Evolutionary conservation across 73 alveolate genomes (phyloP), one percentile per base, ranked within the genome.

Genomic region (Strombidium stylifer): DNA sequence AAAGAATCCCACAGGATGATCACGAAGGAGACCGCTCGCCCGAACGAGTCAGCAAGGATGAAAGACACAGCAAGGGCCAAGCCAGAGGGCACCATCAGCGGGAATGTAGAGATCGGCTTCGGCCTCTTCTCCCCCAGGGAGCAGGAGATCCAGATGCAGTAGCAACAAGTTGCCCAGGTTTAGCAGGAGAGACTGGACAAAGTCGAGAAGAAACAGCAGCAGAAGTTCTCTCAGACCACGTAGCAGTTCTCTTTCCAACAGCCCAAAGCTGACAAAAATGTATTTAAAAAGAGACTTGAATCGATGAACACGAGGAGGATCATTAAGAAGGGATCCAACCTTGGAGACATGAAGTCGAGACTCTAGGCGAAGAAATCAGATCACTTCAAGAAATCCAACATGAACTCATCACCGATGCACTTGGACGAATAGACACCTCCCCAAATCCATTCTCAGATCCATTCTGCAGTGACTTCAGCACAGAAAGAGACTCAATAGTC

Each of bases 1-100:
- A 18, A 36, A 11, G 73, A 36, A 36, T 58, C 73, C 14, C 35
- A 34, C 28, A 12, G 28, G 49, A 41, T 47, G 52, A 60, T 39
- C 36, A 53, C 41, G 11, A 14, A 49, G 8, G 75, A 60, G 59
- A 60, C 5, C 16, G 31, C 14, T 26, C 36, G 49, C 48, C 36
- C 26, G 59, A 32, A 10, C 42, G 4, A 4, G 10, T 32, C 42
- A 32, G 42, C 42, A 32, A 32, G 42, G 10, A 10, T 32, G n/a
- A 32, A 10, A 10, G 4, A 10, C n/a, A 32, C n/a, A 4, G n/a
- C 4, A 3, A 32, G 39, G 2, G 8, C 56, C 3, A 34, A 32
- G 53, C 23, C 20, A 39, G 27, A 28, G 56, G 35, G 2, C 40
- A 57, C 20, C 55, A 57, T 7, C 55, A 57, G 36, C 37, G 35